These are phyloP conservation scores for Colletotrichum sp. DNA, from an alignment of 2,329 filamentous ascomycete genomes.

Conservation along the genomic window DNA sequence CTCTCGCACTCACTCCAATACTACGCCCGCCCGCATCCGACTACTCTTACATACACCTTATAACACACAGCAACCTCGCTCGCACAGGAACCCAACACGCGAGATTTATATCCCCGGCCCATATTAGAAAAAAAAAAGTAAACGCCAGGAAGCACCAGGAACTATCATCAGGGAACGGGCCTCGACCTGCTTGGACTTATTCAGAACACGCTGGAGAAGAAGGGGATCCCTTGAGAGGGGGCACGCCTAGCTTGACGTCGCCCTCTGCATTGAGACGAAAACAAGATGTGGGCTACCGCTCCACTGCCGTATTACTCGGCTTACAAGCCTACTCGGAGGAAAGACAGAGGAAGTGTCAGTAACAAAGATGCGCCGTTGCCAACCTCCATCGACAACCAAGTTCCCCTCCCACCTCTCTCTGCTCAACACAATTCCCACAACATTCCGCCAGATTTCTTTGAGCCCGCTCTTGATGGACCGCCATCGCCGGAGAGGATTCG, in stretches of 20 bases:
- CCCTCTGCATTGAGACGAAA: constrained; percentile 21
- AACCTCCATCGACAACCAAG: neutral
- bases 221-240: constrained; percentile 19
- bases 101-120: constrained; percentile 9
- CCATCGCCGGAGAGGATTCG: constrained; percentile 65
- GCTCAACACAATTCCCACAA: constrained; percentile 10
- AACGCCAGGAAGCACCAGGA: neutral
- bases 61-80: neutral
- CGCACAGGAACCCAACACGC: constrained; percentile 1
- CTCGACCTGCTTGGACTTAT: neutral
- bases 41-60: neutral
- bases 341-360: neutral
- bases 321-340: constrained; percentile 17
- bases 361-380: constrained; percentile 20
- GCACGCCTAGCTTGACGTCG: constrained; percentile 20
- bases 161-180: neutral
- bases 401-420: constrained; percentile 5
- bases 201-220: constrained; percentile 8
- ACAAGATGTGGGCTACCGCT: constrained; percentile 22
- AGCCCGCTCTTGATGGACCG: constrained; percentile 63
- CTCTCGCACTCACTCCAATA: neutral
- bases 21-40: neutral
- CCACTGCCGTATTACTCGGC: constrained; percentile 25
- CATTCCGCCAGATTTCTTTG: constrained; percentile 50
- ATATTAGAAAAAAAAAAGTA: constrained; percentile 6